Evolutionary conservation across 2,329 filamentous ascomycete species (phyloP).

Genomic region (Rutstroemia sydowiana): DNA sequence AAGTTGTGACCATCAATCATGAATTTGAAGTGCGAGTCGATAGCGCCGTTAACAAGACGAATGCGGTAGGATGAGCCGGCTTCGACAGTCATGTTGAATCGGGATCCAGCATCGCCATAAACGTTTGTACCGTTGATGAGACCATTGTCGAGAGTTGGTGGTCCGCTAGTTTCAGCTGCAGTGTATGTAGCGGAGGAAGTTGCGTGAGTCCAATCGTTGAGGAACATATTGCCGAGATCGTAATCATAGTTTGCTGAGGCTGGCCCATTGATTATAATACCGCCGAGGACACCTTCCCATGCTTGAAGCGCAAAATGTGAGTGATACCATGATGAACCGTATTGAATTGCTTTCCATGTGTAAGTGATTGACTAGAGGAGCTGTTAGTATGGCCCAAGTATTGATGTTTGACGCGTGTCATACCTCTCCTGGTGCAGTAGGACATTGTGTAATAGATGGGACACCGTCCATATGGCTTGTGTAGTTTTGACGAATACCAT

Average conservation of each 20-base stretch:
- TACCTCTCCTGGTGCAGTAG: slow-evolving; percentile 38
- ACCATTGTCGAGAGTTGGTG: slow-evolving; percentile 27
- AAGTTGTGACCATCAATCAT: slow-evolving; percentile 42
- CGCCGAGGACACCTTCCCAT: slow-evolving; percentile 50
- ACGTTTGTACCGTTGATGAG: slow-evolving; percentile 23
- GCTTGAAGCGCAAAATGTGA: slow-evolving; percentile 45
- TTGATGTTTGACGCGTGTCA: background rate
- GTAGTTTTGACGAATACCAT: slow-evolving; percentile 38
- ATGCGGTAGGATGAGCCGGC: slow-evolving; percentile 37
- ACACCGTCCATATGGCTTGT: slow-evolving; percentile 36
- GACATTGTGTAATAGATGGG: slow-evolving; percentile 51
- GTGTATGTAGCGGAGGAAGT: slow-evolving; percentile 20
- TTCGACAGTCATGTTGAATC: slow-evolving; percentile 30
- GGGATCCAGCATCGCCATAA: slow-evolving; percentile 7
- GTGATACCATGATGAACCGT: slow-evolving; percentile 52
- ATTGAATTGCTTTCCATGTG: slow-evolving; percentile 15
- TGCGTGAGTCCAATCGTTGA: slow-evolving; percentile 28
- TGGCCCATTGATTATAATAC: slow-evolving; percentile 54
- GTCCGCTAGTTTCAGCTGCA: slow-evolving; percentile 14
- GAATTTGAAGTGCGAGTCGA: slow-evolving; percentile 38
- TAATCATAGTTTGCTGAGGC: slow-evolving; percentile 51
- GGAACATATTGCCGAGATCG: slow-evolving; percentile 47
- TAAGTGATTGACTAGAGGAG: slow-evolving; percentile 11
- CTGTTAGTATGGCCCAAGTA: background rate
- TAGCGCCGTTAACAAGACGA: slow-evolving; percentile 37